Evolutionary conservation across 2,329 filamentous ascomycete species (phyloP), one percentile per base, ranked within the genome.

Genomic region (Talaromyces sp.): DNA sequence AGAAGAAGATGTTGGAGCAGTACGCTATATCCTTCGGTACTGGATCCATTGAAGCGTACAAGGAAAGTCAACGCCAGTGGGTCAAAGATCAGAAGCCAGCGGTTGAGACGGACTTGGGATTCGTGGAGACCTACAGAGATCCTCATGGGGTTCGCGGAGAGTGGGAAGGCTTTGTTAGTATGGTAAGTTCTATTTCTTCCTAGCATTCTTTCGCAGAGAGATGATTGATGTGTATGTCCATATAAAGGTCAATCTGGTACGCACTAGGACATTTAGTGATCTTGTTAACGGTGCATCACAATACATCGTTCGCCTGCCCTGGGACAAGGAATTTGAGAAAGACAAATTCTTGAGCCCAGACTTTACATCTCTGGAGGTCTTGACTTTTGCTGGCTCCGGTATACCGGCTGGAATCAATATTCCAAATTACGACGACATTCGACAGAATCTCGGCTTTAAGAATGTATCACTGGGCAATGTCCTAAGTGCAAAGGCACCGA

Each of bases 311-410:
- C 85, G 95, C 62, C 78, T 99, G 13, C 94, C 94, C 0, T 99
- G 94, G 94, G 78, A 80, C 36, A 82, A 84, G 48, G 89, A 90
- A 0, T 99, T 97, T 64, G 94, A 99, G 71, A 97, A 97, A 75
- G 92, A 97, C 78, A 91, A 89, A 68, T 99, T 99, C 74, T 76
- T 96, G 36, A 93, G 90, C 54, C 94, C 94, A 0, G 94, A 99
- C 72, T 99, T 99, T 70, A 97, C 94, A 0, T 94, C 89, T 9
- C 81, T 97, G 1, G 94, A 99, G 72, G 91, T 97, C 2, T 75
- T 97, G 61, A 91, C 88, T 0, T 97, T 97, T 65, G 82, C 83
- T 21, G 81, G 82, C 8, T 82, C 80, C 55, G 84, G 83, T 59
- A 84, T 86, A 48, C 84, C 83, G 19, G 83, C 82, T 13, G 83